Evolutionary conservation across 225 moss, liverwort and hornwort species (phyloP), one percentile per base, ranked within the genome.

Genomic region (Physcomitrellopsis africana): DNA sequence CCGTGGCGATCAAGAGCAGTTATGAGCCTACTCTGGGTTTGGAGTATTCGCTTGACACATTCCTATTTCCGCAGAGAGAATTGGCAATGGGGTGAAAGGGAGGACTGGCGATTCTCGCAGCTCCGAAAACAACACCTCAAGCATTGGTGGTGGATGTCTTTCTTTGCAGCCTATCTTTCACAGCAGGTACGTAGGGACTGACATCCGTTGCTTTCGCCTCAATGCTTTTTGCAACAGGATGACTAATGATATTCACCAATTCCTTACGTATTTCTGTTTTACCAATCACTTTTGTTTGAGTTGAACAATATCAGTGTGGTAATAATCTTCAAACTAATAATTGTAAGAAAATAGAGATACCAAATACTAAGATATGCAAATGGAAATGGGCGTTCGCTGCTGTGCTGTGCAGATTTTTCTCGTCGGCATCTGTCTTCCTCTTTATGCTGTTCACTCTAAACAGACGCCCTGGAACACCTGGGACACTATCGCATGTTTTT

Each of bases 71-170:
- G 99, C 32, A 87, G 93, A 76, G 99, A 99, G 85, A 67, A 89
- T 15, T 99, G 99, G 95, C 77, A 86, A 77, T 95, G 86, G 90
- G 99, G 99, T 62, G 85, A 84, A 76, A 78, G 86, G 24, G 99
- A 99, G 71, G 99, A 99, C 63, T 99, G 99, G 99, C 90, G 95
- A 47, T 93, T 74, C 67, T 73, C 86, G 26, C 86, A 80, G 20
- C 61, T 84, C 20, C 86, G 92, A 55, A 79, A 67, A 5, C 78
- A 92, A 68, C 62, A 80, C 56, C 67, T 78, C 11, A 74, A 60
- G 49, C 82, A 91, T 43, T 96, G 94, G 94, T 96, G 92, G 94
- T 96, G 89, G 92, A 85, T 81, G 72, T 91, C 92, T 42, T 93
- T 99, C 80, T 92, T 95, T 68, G 60, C 68, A 7, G 89, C 81